phyloP scores from a whole-genome alignment of 495 filamentous ascomycete species.

The Xylaria curta region DNA sequence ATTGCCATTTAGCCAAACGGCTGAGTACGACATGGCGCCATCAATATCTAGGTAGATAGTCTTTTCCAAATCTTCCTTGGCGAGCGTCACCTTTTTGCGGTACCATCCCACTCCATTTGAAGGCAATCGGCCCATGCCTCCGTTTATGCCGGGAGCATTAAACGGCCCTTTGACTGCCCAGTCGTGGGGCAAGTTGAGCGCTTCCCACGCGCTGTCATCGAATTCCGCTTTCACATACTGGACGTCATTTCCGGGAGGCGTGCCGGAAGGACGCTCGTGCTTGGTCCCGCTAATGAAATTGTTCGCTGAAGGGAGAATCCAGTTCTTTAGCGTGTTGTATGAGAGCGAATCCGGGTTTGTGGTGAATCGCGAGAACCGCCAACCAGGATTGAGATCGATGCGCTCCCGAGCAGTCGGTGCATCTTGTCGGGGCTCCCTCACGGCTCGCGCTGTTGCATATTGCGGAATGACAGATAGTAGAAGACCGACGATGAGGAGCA shows the following conservation, averaged over 20 bases:
- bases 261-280: constrained; percentile 40
- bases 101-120: constrained; percentile 57
- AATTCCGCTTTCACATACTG: constrained; percentile 44
- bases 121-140: constrained; percentile 64
- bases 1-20: constrained; percentile 56
- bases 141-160: constrained; percentile 54
- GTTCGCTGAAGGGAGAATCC: constrained; percentile 50
- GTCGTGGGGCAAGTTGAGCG: constrained; percentile 51
- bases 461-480: constrained; percentile 16
- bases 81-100: constrained; percentile 46
- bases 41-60: constrained; percentile 55
- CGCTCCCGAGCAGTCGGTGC: constrained; percentile 8
- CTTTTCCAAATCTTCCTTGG: constrained; percentile 41
- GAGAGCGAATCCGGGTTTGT: constrained; percentile 46
- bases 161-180: constrained; percentile 59
- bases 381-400: constrained; percentile 42
- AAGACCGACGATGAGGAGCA: constrained; percentile 10
- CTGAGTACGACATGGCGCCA: constrained; percentile 56
- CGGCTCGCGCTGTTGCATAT: constrained; percentile 14
- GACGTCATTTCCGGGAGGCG: constrained; percentile 37
- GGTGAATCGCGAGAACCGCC: constrained; percentile 47
- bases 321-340: constrained; percentile 45
- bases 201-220: constrained; percentile 48
- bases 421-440: background rate
- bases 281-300: constrained; percentile 45